Percentiles rank a stretch among this genome's conserved stretches.
These are phyloP conservation scores for Citrus unshiu DNA, from an alignment of 345 rosid genomes.

Conservation along the genomic window DNA sequence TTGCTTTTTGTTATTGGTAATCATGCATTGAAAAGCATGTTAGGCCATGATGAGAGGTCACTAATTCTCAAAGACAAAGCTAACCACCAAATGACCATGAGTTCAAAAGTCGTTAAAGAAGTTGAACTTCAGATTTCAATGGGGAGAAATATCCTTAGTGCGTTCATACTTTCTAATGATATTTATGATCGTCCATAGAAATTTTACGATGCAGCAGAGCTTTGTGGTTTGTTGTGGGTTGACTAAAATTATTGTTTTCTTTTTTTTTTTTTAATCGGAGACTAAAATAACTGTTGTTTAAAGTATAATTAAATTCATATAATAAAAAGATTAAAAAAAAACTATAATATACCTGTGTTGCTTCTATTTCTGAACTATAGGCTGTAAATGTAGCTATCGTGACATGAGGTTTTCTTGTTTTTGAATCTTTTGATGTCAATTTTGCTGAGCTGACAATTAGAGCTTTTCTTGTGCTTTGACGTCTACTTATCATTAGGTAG, in stretches of 20 bases:
- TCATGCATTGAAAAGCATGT: neutral
- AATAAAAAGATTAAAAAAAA: too few species aligned
- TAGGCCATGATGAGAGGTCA: neutral
- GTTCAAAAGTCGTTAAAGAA: constrained; percentile 22
- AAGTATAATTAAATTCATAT: too few species aligned
- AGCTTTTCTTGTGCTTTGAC: neutral
- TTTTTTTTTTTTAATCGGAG: too few species aligned
- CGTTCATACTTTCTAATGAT: constrained; percentile 12
- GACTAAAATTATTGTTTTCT: neutral
- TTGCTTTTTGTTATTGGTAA: neutral
- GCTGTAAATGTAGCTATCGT: neutral
- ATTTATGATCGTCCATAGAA: neutral
- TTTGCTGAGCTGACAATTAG: neutral
- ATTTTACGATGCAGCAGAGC: neutral
- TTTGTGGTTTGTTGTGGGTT: neutral
- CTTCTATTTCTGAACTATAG: too few species aligned
- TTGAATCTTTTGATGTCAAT: neutral
- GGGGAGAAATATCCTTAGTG: constrained; percentile 11
- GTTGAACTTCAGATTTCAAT: constrained; percentile 1
- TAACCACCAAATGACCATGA: neutral
- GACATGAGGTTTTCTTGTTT: neutral
- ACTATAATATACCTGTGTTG: too few species aligned
- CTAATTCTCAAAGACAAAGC: neutral
- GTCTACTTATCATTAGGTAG: neutral
- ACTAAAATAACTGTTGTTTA: too few species aligned